Evolutionary conservation across 2,329 filamentous ascomycete species (phyloP).

Genomic region (Coniella vitis): DNA sequence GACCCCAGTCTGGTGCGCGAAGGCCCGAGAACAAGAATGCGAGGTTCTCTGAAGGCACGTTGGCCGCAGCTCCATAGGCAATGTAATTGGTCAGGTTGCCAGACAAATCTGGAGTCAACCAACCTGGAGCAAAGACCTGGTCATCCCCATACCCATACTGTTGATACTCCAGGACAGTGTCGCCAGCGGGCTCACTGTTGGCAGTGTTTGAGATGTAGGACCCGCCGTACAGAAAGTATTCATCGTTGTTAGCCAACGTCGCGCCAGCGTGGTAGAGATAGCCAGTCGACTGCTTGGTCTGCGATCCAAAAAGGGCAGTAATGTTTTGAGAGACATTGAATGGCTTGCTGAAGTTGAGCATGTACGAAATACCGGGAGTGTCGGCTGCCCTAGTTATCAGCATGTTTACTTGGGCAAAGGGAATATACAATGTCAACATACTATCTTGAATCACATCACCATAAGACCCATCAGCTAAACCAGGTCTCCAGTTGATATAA

Average conservation of each 20-base stretch:
- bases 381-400: constrained; percentile 36
- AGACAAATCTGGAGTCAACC: constrained; percentile 32
- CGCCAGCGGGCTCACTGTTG: constrained; percentile 28
- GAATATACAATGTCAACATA: constrained; percentile 25
- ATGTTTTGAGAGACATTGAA: constrained; percentile 50
- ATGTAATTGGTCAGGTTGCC: constrained; percentile 51
- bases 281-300: constrained; percentile 32
- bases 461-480: constrained; percentile 37
- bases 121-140: constrained; percentile 38
- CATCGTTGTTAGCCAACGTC: constrained; percentile 57
- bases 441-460: constrained; percentile 29
- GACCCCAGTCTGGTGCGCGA: constrained; percentile 41
- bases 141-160: constrained; percentile 43
- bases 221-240: constrained; percentile 61
- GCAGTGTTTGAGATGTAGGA: constrained; percentile 30
- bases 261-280: constrained; percentile 54
- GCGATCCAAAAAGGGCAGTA: constrained; percentile 40
- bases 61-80: constrained; percentile 57
- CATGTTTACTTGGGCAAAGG: not conserved
- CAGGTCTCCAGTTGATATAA: constrained; percentile 44
- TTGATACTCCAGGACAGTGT: constrained; percentile 45
- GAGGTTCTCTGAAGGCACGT: constrained; percentile 61
- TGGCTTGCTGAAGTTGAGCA: constrained; percentile 49
- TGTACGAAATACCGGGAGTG: constrained; percentile 44
- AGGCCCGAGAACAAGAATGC: constrained; percentile 67